Percentiles rank a stretch among this genome's conserved stretches.
phyloP scores from a whole-genome alignment of 768 basidiomycete genomes.

The Boletus fagicola region DNA sequence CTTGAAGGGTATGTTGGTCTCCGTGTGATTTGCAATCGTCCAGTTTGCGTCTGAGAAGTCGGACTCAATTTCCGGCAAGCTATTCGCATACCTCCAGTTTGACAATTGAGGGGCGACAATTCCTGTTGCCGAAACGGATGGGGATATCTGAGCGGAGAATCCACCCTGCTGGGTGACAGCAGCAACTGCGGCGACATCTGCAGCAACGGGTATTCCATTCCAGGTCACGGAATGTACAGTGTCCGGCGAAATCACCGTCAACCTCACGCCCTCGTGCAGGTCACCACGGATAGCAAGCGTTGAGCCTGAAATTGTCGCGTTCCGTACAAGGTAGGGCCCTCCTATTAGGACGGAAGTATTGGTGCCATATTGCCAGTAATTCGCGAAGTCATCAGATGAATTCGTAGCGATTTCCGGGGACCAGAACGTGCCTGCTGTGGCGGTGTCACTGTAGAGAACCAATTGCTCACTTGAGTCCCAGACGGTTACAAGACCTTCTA shows the following conservation, averaged over 20 bases:
- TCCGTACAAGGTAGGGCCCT: constrained; percentile 64
- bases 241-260: constrained; percentile 65
- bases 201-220: constrained; percentile 57
- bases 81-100: constrained; percentile 75
- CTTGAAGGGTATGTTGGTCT: constrained; percentile 68
- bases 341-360: constrained; percentile 65
- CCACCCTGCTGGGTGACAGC: constrained; percentile 39
- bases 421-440: constrained; percentile 72
- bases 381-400: constrained; percentile 42
- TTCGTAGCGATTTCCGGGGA: constrained; percentile 57
- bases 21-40: constrained; percentile 66
- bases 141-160: constrained; percentile 47
- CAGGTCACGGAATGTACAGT: constrained; percentile 56
- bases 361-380: constrained; percentile 73
- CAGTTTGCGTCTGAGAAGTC: constrained; percentile 63
- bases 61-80: constrained; percentile 63
- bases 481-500: constrained; percentile 56
- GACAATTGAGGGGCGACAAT: constrained; percentile 49
- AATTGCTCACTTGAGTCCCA: constrained; percentile 68
- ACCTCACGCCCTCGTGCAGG: constrained; percentile 52
- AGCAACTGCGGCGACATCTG: constrained; percentile 34
- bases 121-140: constrained; percentile 28
- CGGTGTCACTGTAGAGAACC: constrained; percentile 64
- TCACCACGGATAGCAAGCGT: constrained; percentile 67
- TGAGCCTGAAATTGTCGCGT: constrained; percentile 45